Evolutionary conservation across 2,329 filamentous ascomycete genomes (phyloP).

Genomic region (Cladobotryum protrusum): DNA sequence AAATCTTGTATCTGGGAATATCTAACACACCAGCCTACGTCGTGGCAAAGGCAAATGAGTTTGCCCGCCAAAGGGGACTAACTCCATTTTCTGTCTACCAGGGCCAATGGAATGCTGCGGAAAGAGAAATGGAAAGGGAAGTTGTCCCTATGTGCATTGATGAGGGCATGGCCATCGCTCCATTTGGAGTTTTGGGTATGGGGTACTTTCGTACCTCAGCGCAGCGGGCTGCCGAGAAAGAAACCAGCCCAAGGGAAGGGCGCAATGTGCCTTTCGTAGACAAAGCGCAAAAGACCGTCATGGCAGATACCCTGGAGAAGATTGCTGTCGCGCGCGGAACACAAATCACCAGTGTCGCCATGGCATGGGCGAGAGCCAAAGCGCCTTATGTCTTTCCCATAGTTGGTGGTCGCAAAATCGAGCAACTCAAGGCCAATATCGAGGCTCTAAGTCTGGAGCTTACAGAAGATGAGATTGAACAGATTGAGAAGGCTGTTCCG

Average conservation of each 20-base stretch:
- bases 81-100: slow-evolving; percentile 25
- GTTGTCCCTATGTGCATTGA: slow-evolving; percentile 27
- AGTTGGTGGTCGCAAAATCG: slow-evolving; percentile 61
- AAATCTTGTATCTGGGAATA: slow-evolving; percentile 26
- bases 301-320: slow-evolving; percentile 11
- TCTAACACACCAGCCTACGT: slow-evolving; percentile 27
- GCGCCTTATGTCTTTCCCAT: slow-evolving; percentile 62
- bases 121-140: slow-evolving; percentile 25
- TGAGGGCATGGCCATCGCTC: slow-evolving; percentile 44
- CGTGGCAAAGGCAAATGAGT: slow-evolving; percentile 21
- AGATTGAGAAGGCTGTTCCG: slow-evolving; percentile 53
- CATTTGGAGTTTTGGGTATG: slow-evolving; percentile 32
- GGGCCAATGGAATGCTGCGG: slow-evolving; percentile 21
- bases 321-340: slow-evolving; percentile 9
- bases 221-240: slow-evolving; percentile 3
- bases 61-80: slow-evolving; percentile 20
- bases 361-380: slow-evolving; percentile 57
- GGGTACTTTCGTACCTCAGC: slow-evolving; percentile 18
- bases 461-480: slow-evolving; percentile 54
- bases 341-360: slow-evolving; percentile 28
- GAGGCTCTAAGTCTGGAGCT: slow-evolving; percentile 58
- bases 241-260: background rate
- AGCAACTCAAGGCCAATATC: slow-evolving; percentile 65
- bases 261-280: slow-evolving; percentile 8
- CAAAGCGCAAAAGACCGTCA: slow-evolving; percentile 15